These are phyloP conservation scores for Trypanosoma vivax DNA, from an alignment of 208 protist genomes.

Conservation along the genomic window DNA sequence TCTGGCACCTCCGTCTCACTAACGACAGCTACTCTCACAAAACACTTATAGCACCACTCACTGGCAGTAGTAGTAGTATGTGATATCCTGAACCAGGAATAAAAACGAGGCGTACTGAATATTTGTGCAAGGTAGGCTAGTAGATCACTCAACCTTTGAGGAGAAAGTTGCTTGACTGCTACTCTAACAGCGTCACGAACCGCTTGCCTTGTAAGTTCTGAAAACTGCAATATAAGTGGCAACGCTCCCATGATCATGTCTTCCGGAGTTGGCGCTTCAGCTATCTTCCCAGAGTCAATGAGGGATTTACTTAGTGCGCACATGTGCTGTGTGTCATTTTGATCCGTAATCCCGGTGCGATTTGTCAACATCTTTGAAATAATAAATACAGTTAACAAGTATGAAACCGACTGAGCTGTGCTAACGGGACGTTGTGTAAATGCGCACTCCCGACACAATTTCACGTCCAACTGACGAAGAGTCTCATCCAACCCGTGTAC, in stretches of 20 bases:
- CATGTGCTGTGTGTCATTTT: neutral
- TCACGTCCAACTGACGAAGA: no score
- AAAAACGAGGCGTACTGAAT: no score
- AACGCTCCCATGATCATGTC: slow-evolving; percentile 14
- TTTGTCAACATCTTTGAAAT: neutral
- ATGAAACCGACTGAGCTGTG: no score
- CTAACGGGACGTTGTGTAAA: no score
- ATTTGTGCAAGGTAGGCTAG: no score
- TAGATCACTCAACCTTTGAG: neutral
- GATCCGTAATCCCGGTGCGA: neutral
- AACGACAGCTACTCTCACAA: slow-evolving; percentile 10
- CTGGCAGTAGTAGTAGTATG: slow-evolving; percentile 1
- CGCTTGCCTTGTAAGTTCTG: slow-evolving; percentile 4
- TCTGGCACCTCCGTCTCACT: slow-evolving; percentile 4
- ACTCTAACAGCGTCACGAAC: slow-evolving; percentile 8
- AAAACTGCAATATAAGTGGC: slow-evolving; percentile 11
- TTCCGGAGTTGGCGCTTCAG: slow-evolving; percentile 8
- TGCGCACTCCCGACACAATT: no score
- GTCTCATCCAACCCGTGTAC: no score
- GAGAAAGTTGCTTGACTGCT: slow-evolving; percentile 6
- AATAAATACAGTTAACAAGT: slow-evolving; percentile 15
- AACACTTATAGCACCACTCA: slow-evolving; percentile 19
- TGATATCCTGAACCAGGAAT: slow-evolving; percentile 16
- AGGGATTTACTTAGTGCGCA: slow-evolving; percentile 7
- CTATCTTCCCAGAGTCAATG: slow-evolving; percentile 11